Conservation (phyloP, 805 yeast species). For the Jamesozyma lodderae region DNA sequence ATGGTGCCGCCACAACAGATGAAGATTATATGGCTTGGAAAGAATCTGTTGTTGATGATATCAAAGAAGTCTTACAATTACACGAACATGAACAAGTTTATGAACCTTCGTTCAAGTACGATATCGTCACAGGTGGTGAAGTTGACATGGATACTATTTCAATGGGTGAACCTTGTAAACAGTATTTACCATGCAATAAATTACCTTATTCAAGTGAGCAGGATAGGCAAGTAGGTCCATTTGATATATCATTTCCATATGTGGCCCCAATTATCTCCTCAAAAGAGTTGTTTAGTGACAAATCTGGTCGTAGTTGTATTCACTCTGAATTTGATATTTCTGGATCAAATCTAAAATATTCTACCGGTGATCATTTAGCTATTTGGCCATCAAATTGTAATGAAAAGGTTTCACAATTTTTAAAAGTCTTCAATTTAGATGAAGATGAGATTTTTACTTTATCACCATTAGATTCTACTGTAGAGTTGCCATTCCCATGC, state of each 20-base stretch:
- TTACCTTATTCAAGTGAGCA: slow-evolving; percentile 31
- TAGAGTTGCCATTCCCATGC: slow-evolving; percentile 52
- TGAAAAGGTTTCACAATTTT: slow-evolving; percentile 60
- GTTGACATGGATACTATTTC: slow-evolving; percentile 35
- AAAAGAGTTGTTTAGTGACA: slow-evolving; percentile 58
- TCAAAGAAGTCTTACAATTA: slow-evolving; percentile 55
- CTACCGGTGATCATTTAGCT: slow-evolving; percentile 95
- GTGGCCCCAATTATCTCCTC: slow-evolving; percentile 58
- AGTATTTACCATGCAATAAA: slow-evolving; percentile 36
- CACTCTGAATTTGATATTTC: slow-evolving; percentile 85
- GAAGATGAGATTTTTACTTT: slow-evolving; percentile 48
- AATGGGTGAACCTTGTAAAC: slow-evolving; percentile 73
- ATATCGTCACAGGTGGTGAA: slow-evolving; percentile 32
- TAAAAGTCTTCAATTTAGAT: slow-evolving; percentile 51
- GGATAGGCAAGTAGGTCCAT: slow-evolving; percentile 59
- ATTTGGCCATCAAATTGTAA: slow-evolving; percentile 86
- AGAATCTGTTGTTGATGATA: slow-evolving; percentile 57
- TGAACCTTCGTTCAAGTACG: slow-evolving; percentile 53
- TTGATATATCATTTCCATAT: slow-evolving; percentile 73
- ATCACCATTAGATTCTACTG: slow-evolving; percentile 62
- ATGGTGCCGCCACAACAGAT: slow-evolving; percentile 88
- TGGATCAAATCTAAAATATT: slow-evolving; percentile 65
- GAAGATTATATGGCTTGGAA: slow-evolving; percentile 95
- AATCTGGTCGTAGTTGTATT: slow-evolving; percentile 64
- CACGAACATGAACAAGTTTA: slow-evolving; percentile 72